Evolutionary conservation across 2,329 filamentous ascomycete species (phyloP).

Genomic region (Phyllosticta capitalensis): DNA sequence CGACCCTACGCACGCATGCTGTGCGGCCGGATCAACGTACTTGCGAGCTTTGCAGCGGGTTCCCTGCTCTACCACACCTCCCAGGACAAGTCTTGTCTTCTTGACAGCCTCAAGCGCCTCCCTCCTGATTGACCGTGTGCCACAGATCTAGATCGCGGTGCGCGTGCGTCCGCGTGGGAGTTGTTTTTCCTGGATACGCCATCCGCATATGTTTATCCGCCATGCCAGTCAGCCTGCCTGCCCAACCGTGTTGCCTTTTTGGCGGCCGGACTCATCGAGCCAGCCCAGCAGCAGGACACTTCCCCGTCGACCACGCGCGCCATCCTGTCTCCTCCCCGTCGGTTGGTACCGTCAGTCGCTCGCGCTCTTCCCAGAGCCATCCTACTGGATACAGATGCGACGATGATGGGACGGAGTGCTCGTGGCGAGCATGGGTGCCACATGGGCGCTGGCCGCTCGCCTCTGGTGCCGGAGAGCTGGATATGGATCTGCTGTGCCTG

Average conservation of each 20-base stretch:
- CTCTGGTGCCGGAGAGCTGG: no score
- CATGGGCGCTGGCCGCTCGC: no score
- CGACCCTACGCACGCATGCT: no score
- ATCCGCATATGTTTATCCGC: background rate
- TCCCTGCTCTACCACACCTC: background rate
- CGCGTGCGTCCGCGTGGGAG: background rate
- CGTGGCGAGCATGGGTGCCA: no score
- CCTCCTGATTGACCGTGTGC: no score
- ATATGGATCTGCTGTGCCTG: no score
- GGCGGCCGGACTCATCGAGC: background rate
- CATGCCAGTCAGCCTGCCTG: background rate
- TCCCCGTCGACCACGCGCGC: background rate
- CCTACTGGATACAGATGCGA: background rate
- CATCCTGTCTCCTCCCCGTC: background rate
- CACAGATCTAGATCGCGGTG: background rate
- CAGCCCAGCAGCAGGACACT: background rate
- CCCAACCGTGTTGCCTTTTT: background rate
- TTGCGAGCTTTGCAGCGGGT: background rate
- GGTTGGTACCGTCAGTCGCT: background rate
- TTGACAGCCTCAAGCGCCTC: background rate
- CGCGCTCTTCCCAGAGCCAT: background rate
- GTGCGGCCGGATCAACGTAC: background rate
- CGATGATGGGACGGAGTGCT: no score
- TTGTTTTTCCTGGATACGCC: background rate
- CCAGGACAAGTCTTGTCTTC: background rate